Evolutionary conservation across 2,329 filamentous ascomycete species (phyloP), one percentile per base, ranked within the genome.

Genomic region (Dendrostoma leiphaemia): DNA sequence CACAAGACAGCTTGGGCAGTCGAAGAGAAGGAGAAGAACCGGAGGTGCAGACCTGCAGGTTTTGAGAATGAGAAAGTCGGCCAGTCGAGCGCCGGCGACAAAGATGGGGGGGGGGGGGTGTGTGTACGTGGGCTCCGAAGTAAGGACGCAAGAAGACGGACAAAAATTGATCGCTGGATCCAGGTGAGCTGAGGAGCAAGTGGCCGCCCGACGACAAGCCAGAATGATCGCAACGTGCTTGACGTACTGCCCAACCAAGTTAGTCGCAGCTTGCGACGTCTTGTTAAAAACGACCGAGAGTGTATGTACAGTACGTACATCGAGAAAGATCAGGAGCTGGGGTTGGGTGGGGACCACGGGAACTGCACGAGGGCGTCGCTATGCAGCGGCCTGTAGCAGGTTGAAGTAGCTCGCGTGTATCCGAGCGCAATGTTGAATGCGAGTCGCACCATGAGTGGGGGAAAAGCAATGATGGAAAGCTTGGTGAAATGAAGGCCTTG

Each of bases 401-500:
- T 53, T 26, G 24, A 53, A 29, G 55, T 57, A 57, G 47, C 49
- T 48, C 43, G 38, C 53, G 51, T 34, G 55, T 51, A 54, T 34
- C 47, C 51, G 15, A 43, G 35, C 40, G 32, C 45, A 53, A 37
- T 17, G 49, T 43, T 17, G 41, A 34, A 24, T 46, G 41, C 41
- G 40, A 47, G 51, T 51, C 45, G 54, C 51, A 48, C 48, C 45
- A 47, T 54, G 51, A 49, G 51, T 37, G 45, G 47, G 26, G 35
- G 49, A 51, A 40, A 48, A 57, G 47, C 51, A 57, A 54, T 45
- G 47, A 50, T 37, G 21, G 31, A 48, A 26, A 41, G 29, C 44
- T 28, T 44, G 51, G 43, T 31, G 24, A 44, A 28, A 26, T 4
- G 21, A 48, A 19, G 37, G 19, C 37, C 37, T 51, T 15, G 48